Evolutionary conservation across 768 basidiomycete species (phyloP).

Genomic region (Mycena filopes): DNA sequence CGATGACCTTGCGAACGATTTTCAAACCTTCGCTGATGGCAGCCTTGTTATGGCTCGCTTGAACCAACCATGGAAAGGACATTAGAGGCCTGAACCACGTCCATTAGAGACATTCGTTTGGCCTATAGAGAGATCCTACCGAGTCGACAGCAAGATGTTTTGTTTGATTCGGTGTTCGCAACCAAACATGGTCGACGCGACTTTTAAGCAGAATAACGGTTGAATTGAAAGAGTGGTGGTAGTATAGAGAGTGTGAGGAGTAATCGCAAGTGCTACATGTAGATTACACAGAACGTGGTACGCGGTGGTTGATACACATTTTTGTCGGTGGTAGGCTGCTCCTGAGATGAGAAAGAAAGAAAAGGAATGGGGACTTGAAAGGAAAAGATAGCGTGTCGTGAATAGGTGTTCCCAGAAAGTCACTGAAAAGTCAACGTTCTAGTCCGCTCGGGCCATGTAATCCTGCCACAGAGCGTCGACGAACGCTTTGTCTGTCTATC

Average conservation of each 20-base stretch:
- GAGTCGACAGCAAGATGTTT: no score
- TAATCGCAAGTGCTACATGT: constrained; percentile 20
- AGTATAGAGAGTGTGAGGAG: constrained; percentile 16
- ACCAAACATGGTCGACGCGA: no score
- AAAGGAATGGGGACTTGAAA: not conserved
- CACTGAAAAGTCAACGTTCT: not conserved
- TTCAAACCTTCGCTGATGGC: constrained; percentile 26
- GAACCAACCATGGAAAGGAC: constrained; percentile 25
- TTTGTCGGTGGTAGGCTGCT: not conserved
- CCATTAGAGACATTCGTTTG: not conserved
- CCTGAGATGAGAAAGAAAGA: not conserved
- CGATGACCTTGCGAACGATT: constrained; percentile 32
- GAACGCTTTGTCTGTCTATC: constrained; percentile 72
- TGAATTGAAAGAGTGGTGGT: not conserved
- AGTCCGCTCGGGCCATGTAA: constrained; percentile 48
- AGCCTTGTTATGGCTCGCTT: constrained; percentile 21
- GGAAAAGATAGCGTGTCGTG: not conserved
- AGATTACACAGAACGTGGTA: constrained; percentile 9
- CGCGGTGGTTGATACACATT: constrained; percentile 17
- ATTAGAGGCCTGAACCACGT: no score
- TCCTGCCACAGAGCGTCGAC: constrained; percentile 70
- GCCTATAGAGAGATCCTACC: no score
- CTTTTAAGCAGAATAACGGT: no score
- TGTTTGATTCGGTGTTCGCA: no score
- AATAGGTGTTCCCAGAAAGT: not conserved